Evolutionary conservation across 441 rosid species (phyloP).

Genomic region (Manihot esculenta): DNA sequence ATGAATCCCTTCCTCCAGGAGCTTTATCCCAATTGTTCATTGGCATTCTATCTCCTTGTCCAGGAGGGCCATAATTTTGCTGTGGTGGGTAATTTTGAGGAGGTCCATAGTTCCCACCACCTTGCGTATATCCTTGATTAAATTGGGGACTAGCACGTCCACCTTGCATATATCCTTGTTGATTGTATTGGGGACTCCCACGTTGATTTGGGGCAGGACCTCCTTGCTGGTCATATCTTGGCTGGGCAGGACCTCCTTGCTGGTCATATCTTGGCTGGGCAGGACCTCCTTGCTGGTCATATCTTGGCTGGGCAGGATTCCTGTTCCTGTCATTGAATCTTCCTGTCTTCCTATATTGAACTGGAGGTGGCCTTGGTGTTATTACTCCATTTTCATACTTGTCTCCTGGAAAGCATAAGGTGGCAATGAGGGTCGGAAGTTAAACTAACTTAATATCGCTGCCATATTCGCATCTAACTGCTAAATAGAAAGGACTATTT

Average conservation of each 20-base stretch:
- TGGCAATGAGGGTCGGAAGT: neutral
- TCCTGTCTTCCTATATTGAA: conserved; percentile 38
- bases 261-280: conserved; percentile 38
- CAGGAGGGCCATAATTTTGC: conserved; percentile 45
- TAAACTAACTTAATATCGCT: conserved; percentile 3
- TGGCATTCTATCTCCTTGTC: conserved; percentile 32
- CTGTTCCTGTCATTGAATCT: conserved; percentile 44
- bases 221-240: conserved; percentile 42
- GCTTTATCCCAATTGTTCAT: conserved; percentile 28
- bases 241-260: conserved; percentile 37
- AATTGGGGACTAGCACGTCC: conserved; percentile 25
- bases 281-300: conserved; percentile 39
- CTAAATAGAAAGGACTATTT: neutral
- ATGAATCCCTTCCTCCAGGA: conserved; percentile 27
- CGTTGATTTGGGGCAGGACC: conserved; percentile 41
- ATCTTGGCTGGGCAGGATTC: conserved; percentile 34
- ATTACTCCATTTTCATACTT: conserved; percentile 80
- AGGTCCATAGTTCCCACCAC: conserved; percentile 38
- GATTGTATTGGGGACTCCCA: conserved; percentile 29
- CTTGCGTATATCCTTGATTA: conserved; percentile 28
- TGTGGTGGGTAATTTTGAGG: conserved; percentile 37
- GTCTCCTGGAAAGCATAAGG: conserved; percentile 51
- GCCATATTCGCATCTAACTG: too few species aligned
- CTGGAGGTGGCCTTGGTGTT: conserved; percentile 78
- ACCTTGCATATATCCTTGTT: conserved; percentile 26